Conservation (phyloP, 164 flowering plant species). For the Dillenia suffruticosa region DNA sequence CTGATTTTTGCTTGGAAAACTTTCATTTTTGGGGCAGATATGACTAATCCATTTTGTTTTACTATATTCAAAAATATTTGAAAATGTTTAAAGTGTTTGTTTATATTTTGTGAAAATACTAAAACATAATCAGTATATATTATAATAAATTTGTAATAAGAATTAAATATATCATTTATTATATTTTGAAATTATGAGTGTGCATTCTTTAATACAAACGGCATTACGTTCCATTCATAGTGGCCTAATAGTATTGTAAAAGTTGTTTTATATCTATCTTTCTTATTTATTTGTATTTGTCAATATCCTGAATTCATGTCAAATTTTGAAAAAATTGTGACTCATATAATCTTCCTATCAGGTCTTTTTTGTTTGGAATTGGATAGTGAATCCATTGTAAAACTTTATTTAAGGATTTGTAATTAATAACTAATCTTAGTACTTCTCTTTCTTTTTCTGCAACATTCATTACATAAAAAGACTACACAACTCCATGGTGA, state of each 20-base stretch:
- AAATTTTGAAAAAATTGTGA: neutral
- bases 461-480: too few relatives aligned
- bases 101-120: neutral
- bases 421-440: too few relatives aligned
- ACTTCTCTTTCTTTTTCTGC: too few relatives aligned
- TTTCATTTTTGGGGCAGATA: neutral
- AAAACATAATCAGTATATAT: slow-evolving; percentile 2
- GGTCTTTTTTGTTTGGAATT: neutral
- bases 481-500: too few relatives aligned
- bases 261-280: neutral
- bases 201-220: neutral
- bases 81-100: neutral
- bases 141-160: neutral
- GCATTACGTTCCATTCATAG: slow-evolving; percentile 5
- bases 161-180: slow-evolving; percentile 2
- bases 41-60: neutral
- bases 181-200: slow-evolving; percentile 3
- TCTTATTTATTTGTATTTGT: neutral
- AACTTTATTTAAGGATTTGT: too few relatives aligned
- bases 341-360: too few relatives aligned
- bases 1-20: neutral
- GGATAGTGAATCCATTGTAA: slow-evolving; percentile 1
- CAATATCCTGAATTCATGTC: slow-evolving; percentile 5
- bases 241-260: neutral
- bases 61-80: neutral